Evolutionary conservation across 2,329 filamentous ascomycete genomes (phyloP), one percentile per base, ranked within the genome.

Genomic region (Thielaviopsis populi): DNA sequence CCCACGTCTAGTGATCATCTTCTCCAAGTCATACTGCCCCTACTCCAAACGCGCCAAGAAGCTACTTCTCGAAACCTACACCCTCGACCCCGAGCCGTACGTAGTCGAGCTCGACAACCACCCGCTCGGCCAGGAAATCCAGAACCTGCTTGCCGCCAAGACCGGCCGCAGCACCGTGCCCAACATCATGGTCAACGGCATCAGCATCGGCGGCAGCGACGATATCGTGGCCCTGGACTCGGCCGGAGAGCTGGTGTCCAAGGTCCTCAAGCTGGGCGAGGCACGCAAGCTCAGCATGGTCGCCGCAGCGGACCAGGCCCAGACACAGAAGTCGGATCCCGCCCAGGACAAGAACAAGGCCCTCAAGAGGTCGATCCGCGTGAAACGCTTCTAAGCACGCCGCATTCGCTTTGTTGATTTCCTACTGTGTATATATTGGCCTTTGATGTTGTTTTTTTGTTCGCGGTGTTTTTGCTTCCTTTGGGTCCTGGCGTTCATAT

Each of bases 11-110:
- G 90, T 97, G 66, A 88, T 96, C 72, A 89, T 99, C 70, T 97
- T 97, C 77, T 96, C 91, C 68, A 97, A 99, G 75, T 83, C 88
- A 1, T 96, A 92, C 76, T 99, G 94, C 74, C 90, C 88, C 0
- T 86, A 83, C 75, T 96, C 91, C 61, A 87, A 85, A 72, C 85
- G 84, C 69, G 94, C 94, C 56, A 99, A 99, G 75, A 79, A 80
- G 53, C 82, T 97, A 64, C 82, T 99, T 48, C 83, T 96, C 50
- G 83, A 91, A 24, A 86, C 87, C 69, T 97, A 97, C 77, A 79
- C 78, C 63, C 95, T 99, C 71, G 81, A 83, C 0, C 94, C 94
- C 0, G 76, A 83, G 11, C 94, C 94, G 0, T 88, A 85, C 71
- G 87, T 99, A 7, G 91, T 97, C 61, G 94, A 99, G 75, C 82